Evolutionary conservation across 169 alveolate species (phyloP).

Genomic region (Miamiensis avidus): DNA sequence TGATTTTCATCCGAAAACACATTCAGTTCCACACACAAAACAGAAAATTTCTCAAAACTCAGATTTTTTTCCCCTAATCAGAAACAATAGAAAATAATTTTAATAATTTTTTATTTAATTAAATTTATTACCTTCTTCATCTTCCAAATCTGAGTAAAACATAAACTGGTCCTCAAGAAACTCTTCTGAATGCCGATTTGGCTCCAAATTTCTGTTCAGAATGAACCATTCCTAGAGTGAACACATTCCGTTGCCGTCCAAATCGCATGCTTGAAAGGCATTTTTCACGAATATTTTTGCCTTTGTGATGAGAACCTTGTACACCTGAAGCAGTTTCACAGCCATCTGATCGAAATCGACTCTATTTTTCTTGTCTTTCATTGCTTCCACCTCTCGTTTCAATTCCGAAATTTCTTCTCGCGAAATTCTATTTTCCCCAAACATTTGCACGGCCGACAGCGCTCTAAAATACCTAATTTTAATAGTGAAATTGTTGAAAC

Average conservation of each 20-base stretch:
- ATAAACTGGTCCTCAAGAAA: conserved; percentile 23
- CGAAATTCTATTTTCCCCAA: conserved; percentile 37
- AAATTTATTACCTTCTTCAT: conserved; percentile 17
- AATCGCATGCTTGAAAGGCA: conserved; percentile 53
- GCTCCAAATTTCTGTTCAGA: conserved; percentile 41
- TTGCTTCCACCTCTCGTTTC: conserved; percentile 28
- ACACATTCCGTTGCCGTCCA: conserved; percentile 46
- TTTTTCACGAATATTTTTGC: conserved; percentile 41
- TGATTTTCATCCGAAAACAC: conserved; percentile 39
- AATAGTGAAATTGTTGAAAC: too few relatives aligned
- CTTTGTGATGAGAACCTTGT: conserved; percentile 31
- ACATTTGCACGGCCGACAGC: conserved; percentile 13
- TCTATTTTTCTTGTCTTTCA: conserved; percentile 18
- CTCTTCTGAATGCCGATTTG: conserved; percentile 31
- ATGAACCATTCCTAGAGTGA: conserved; percentile 42
- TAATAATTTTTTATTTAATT: too few relatives aligned
- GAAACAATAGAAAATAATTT: too few relatives aligned
- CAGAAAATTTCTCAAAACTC: conserved; percentile 46
- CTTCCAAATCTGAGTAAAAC: conserved; percentile 32
- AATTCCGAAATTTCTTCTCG: conserved; percentile 37
- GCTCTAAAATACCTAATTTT: too few relatives aligned
- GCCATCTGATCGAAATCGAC: conserved; percentile 44
- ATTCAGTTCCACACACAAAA: conserved; percentile 33
- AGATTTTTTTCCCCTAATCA: conserved; percentile 35
- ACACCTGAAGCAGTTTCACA: conserved; percentile 22